Conservation (phyloP, 192 early-diverging fungal genomes). For the Gaertneriomyces sp. region DNA sequence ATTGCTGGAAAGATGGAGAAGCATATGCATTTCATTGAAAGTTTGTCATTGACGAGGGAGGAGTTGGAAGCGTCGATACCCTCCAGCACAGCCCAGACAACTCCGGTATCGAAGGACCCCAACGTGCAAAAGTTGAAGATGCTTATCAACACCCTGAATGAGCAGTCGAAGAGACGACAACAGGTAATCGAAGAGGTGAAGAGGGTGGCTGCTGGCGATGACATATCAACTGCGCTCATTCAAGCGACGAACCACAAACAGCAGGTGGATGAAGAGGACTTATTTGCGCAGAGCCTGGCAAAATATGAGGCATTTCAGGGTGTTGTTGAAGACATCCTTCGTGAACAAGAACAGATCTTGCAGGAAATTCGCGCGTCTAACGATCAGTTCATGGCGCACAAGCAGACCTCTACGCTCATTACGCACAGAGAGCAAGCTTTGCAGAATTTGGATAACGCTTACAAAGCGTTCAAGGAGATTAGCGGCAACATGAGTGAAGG, state of each 20-base stretch:
- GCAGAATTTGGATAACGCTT: conserved; percentile 72
- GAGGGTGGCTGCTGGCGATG: conserved; percentile 66
- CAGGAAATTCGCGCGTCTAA: conserved; percentile 59
- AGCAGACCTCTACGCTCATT: conserved; percentile 55
- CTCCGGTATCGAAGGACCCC: conserved; percentile 59
- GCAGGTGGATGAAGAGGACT: conserved; percentile 53
- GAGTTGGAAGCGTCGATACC: conserved; percentile 54
- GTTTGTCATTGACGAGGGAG: conserved; percentile 36
- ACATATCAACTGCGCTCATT: conserved; percentile 50
- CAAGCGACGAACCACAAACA: conserved; percentile 23
- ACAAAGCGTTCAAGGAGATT: conserved; percentile 70
- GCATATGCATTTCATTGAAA: conserved; percentile 57
- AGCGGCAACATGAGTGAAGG: conserved; percentile 75
- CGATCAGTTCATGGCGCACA: conserved; percentile 60
- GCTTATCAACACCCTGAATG: conserved; percentile 52
- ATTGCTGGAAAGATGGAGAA: conserved; percentile 57
- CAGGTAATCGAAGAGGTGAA: conserved; percentile 66
- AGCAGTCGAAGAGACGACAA: conserved; percentile 56
- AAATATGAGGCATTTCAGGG: conserved; percentile 67
- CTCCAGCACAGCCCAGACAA: conserved; percentile 53
- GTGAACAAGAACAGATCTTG: conserved; percentile 62
- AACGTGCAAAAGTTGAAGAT: conserved; percentile 59
- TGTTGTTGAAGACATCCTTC: conserved; percentile 53
- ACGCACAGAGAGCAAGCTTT: conserved; percentile 71
- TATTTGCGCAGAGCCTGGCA: conserved; percentile 59